Percentiles rank a stretch among this genome's conserved stretches.
Evolutionary conservation across 345 rosid species (phyloP).

Genomic region (Luvunga scandens): DNA sequence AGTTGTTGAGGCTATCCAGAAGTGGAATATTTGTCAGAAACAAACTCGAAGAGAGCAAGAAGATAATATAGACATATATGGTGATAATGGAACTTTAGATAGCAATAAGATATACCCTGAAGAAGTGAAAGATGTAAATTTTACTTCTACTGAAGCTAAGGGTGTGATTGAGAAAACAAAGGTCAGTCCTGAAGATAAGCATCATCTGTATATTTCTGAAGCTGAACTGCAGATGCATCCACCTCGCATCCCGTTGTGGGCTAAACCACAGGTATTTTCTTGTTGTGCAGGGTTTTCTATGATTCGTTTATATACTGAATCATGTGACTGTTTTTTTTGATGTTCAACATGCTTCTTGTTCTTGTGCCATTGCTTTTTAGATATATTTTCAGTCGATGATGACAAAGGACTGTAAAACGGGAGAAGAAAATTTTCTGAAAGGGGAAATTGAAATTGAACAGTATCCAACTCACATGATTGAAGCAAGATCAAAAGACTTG

Average conservation of each 20-base stretch:
- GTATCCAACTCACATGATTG: constrained; percentile 52
- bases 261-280: constrained; percentile 58
- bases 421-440: constrained; percentile 37
- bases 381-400: constrained; percentile 55
- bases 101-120: constrained; percentile 75
- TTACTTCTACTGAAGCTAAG: constrained; percentile 28
- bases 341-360: constrained; percentile 10
- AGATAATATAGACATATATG: constrained; percentile 77
- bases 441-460: constrained; percentile 77
- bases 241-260: constrained; percentile 55
- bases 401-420: constrained; percentile 22
- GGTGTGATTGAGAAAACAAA: constrained; percentile 28
- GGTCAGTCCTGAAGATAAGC: constrained; percentile 48
- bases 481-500: constrained; percentile 64
- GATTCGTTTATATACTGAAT: constrained; percentile 5
- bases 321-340: background rate
- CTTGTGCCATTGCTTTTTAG: constrained; percentile 39
- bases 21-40: constrained; percentile 84
- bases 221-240: constrained; percentile 79
- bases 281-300: background rate
- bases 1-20: constrained; percentile 67
- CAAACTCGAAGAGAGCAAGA: constrained; percentile 67
- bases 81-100: constrained; percentile 64
- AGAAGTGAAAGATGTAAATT: constrained; percentile 42
- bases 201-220: constrained; percentile 71